phyloP scores from a whole-genome alignment of 1,284 basidiomycete species.

The Chalciporus sp. region DNA sequence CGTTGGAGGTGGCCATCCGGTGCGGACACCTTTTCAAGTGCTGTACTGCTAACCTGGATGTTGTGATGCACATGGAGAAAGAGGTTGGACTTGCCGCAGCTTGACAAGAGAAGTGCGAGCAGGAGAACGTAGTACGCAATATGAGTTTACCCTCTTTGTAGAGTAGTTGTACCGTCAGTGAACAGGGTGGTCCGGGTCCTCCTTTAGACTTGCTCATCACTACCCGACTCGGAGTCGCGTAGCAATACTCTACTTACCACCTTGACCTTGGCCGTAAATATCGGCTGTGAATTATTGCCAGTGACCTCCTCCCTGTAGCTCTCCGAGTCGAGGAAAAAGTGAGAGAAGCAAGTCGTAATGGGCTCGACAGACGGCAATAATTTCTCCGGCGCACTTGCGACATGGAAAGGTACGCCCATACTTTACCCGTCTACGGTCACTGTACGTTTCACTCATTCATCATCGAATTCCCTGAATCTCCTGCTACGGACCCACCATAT shows the following conservation, averaged over 20 bases:
- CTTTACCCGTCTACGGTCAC: background rate
- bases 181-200: background rate
- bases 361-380: conserved; percentile 57
- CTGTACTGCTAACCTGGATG: too few relatives aligned
- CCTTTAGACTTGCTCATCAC: background rate
- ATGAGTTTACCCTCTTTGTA: background rate
- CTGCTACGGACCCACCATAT: background rate
- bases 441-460: conserved; percentile 1
- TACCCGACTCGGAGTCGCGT: background rate
- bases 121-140: too few relatives aligned
- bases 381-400: conserved; percentile 83
- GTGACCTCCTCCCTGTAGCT: background rate
- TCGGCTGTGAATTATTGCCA: background rate
- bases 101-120: background rate
- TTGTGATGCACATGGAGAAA: conserved; percentile 17
- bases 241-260: background rate
- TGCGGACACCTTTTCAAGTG: too few relatives aligned
- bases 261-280: background rate
- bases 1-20: too few relatives aligned
- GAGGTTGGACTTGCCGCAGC: conserved; percentile 5
- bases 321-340: background rate
- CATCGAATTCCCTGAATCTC: background rate
- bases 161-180: background rate
- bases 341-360: conserved; percentile 30
- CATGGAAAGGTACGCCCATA: conserved; percentile 76